Evolutionary conservation across 116 monocot genomes (phyloP).

Genomic region (Posidonia oceanica): DNA sequence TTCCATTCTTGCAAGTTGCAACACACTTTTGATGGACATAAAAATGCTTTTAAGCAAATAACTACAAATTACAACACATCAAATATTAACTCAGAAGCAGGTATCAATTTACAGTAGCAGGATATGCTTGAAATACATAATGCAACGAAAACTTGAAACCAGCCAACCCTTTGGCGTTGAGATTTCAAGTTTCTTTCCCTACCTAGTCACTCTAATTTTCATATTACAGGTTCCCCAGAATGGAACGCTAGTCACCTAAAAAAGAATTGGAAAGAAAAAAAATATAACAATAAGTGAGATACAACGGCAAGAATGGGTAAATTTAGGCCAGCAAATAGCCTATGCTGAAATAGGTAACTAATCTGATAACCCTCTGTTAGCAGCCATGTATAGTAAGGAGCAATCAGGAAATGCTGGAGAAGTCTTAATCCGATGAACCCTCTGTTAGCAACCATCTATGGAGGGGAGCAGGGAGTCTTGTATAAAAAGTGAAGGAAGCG

Average conservation of each 20-base stretch:
- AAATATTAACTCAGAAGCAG: background rate
- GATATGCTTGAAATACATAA: background rate
- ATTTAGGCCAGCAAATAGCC: background rate
- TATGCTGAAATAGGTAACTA: conserved; percentile 3
- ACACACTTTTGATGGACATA: too few relatives aligned
- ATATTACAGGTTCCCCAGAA: background rate
- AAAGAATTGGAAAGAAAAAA: background rate
- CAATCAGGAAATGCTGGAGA: background rate
- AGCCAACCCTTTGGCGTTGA: background rate
- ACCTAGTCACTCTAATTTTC: background rate
- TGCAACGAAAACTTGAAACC: background rate
- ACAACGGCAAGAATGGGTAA: conserved; percentile 1
- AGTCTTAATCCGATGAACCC: background rate
- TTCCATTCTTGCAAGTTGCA: too few relatives aligned
- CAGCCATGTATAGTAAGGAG: background rate
- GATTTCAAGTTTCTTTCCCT: background rate
- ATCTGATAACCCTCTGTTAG: conserved; percentile 6
- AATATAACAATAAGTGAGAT: background rate
- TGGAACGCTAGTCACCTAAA: background rate
- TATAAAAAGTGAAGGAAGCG: conserved; percentile 1
- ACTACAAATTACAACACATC: background rate
- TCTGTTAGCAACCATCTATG: background rate
- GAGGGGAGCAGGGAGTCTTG: background rate
- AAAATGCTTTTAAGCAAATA: background rate
- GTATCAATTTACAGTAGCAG: conserved; percentile 4